phyloP scores from a whole-genome alignment of 1,284 basidiomycete species.

The Moniliella sp. region DNA sequence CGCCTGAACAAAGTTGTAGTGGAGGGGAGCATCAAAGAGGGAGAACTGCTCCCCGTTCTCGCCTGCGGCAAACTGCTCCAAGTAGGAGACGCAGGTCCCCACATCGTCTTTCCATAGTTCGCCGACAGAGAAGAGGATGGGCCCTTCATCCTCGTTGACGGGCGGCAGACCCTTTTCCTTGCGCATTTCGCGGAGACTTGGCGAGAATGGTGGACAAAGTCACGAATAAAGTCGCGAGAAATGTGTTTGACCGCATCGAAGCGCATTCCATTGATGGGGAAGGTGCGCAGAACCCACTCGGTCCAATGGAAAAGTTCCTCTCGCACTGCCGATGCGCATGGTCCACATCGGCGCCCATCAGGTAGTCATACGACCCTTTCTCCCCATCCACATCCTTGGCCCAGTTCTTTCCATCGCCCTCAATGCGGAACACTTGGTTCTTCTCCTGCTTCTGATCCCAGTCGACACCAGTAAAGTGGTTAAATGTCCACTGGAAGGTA shows the following conservation, averaged over 20 bases:
- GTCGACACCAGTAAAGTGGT: conserved; percentile 48
- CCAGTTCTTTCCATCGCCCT: conserved; percentile 42
- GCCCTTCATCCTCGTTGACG: conserved; percentile 3
- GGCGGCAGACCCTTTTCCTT: too few species aligned
- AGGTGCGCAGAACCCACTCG: conserved; percentile 39
- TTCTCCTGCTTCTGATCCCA: conserved; percentile 54
- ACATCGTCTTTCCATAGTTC: conserved; percentile 18
- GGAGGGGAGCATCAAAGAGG: conserved; percentile 42
- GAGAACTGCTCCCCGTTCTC: background rate
- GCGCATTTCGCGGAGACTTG: conserved; percentile 38
- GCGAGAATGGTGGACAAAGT: conserved; percentile 42
- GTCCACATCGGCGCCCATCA: conserved; percentile 42
- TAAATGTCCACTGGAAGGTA: background rate
- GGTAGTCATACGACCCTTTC: conserved; percentile 31
- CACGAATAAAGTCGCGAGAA: conserved; percentile 37
- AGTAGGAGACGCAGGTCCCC: conserved; percentile 18
- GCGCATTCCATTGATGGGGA: conserved; percentile 18
- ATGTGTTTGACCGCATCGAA: conserved; percentile 35
- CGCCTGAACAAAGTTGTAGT: conserved; percentile 43
- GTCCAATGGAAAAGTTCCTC: conserved; percentile 39
- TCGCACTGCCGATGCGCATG: conserved; percentile 57
- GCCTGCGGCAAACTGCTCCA: conserved; percentile 36
- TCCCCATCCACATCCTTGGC: conserved; percentile 31
- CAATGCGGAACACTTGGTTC: conserved; percentile 41
- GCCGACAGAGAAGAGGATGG: conserved; percentile 18